Base-by-base conservation (phyloP, 2,329 filamentous ascomycete genomes). In the Neonectria neomacrospora region DNA sequence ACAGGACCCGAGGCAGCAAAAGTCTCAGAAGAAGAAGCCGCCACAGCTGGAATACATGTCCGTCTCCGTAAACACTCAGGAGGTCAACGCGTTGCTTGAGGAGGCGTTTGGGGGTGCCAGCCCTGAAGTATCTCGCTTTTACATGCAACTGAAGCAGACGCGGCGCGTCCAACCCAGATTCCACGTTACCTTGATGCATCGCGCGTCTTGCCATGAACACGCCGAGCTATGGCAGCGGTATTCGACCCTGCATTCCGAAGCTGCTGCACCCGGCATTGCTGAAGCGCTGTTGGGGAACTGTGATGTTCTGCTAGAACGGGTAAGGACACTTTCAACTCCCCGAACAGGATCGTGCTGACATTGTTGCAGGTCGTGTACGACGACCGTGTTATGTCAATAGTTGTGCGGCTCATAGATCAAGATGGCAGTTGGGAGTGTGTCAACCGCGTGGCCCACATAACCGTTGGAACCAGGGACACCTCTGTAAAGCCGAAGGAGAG, bases 151-250 rank as follows among this genome's bases (percentile, higher is more conserved):
- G 34, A 87, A 91, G 76, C 85, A 91, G 69, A 86, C 84, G 2
- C 86, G 90, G 20, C 91, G 96, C 58, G 80, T 98, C 6, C 95
- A 98, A 78, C 75, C 85, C n/a, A 85, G 89, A 42, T 99, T 98
- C 77, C 96, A 99, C 76, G 92, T 99, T 61, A 99, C 96, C 0
- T 86, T 99, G 41, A 93, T 97, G 77, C 96, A 99, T 78, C 90
- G 90, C 50, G 88, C 90, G 11, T 82, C 81, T 3, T 81, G 87
- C 10, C 82, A 83, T 42, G 80, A 90, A 30, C 79, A 90, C 67
- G 85, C 89, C 0, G 86, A 90, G 9, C 82, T 95, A 57, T 99
- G 96, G 96, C 80, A 90, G 57, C 86, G 84, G 58, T 95, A 97
- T 70, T 77, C 76, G 5, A 80, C 85, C n/a, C 78, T 92, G 1